Conservation (phyloP, 2,329 filamentous ascomycete genomes). For the Talaromyces piceae region DNA sequence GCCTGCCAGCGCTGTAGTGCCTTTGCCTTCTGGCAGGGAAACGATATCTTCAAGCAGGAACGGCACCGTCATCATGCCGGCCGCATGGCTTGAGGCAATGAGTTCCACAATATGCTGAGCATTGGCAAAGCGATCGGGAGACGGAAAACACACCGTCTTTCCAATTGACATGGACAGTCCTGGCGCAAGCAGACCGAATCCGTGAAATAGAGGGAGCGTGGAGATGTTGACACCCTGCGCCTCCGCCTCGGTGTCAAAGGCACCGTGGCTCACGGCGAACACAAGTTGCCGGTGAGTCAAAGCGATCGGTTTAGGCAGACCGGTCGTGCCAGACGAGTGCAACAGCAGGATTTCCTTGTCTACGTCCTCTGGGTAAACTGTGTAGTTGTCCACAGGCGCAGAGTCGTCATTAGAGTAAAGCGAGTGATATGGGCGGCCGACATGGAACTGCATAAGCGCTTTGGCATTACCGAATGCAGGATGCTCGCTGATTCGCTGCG, state of each 20-base stretch:
- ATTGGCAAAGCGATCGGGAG: constrained; percentile 1
- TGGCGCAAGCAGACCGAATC: constrained; percentile 3
- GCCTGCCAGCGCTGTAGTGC: neutral
- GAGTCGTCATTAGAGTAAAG: neutral
- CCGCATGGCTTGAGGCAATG: neutral
- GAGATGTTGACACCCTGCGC: constrained; percentile 1
- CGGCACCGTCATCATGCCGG: constrained; percentile 4
- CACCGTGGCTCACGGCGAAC: neutral
- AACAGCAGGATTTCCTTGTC: constrained; percentile 5
- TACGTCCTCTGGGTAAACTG: neutral
- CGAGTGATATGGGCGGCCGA: neutral
- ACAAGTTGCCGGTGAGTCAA: constrained; percentile 5
- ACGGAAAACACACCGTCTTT: constrained; percentile 3
- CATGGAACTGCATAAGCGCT: neutral
- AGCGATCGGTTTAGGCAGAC: constrained; percentile 5
- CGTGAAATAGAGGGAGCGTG: constrained; percentile 1
- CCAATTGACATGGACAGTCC: constrained; percentile 2
- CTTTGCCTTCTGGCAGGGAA: constrained; percentile 1
- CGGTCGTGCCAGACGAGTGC: constrained; percentile 5
- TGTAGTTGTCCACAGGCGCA: neutral
- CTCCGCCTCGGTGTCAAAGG: constrained; percentile 2
- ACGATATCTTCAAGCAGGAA: constrained; percentile 7
- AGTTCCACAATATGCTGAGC: constrained; percentile 1
- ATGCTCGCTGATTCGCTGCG: neutral
- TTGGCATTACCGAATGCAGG: neutral